Base-by-base conservation (phyloP, 805 yeast species). In the Nakazawaea ernobii region DNA sequence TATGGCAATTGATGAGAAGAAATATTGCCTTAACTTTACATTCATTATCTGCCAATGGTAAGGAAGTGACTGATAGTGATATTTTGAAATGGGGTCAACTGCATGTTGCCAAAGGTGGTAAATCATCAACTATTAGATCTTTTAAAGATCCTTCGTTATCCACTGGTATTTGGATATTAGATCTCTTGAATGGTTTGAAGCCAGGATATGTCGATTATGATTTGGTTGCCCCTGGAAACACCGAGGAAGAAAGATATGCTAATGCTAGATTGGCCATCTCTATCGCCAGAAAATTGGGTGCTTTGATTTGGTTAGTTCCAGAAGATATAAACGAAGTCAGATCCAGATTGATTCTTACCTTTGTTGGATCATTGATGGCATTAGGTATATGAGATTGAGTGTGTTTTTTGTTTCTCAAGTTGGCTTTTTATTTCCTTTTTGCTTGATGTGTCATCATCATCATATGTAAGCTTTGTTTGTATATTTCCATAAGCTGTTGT, bases 291-390 rank as follows among this genome's bases (percentile, higher is more conserved):
- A 94, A 94, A 68, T 72, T 94, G 57, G 99, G 99, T 52, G 99
- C 97, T 36, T 80, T 94, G 63, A 94, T 94, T 60, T 94, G 97
- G 97, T 77, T 94, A 57, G 97, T 94, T n/a, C 99, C 99, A n/a
- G 99, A 94, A 67, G 99, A 94, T 70, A 94, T 94, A 60, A 86
- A 84, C 59, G 98, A 92, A 70, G 97, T 94, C 39, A 86, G 98
- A 68, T 78, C 96, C 39, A 82, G 98, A 66, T 82, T 94, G 70
- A 86, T 94, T 49, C 78, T 90, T 64, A 90, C 98, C 1, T 94
- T 94, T 65, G 88, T 94, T 52, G 99, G 97, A 46, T 88, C 97
- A 43, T 79, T 94, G 67, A 94, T 94, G 99, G 72, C 91, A 8
- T 67, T 86, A 49, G 60, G 45, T 11, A 10, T 39, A 14, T 44